Percentiles rank a stretch among this genome's conserved stretches.
phyloP scores from a whole-genome alignment of 169 alveolate species.

The Ichthyophthirius multifiliis region DNA sequence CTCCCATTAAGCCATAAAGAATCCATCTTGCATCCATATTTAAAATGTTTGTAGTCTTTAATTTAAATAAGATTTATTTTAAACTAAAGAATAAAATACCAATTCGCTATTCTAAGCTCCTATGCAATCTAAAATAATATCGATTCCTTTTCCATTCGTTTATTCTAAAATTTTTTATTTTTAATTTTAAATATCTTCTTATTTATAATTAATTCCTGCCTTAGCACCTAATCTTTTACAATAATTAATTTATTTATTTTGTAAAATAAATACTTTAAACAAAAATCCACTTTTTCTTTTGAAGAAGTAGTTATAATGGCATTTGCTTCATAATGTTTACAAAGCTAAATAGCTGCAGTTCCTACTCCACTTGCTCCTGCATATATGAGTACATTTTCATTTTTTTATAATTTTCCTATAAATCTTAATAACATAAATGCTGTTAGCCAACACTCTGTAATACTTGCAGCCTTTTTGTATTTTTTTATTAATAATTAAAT shows the following conservation, averaged over 20 bases:
- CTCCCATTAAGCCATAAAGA: slow-evolving; percentile 70
- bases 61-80: background rate
- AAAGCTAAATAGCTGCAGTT: slow-evolving; percentile 68
- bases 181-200: slow-evolving; percentile 26
- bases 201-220: slow-evolving; percentile 47
- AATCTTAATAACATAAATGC: slow-evolving; percentile 55
- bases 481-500: background rate
- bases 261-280: slow-evolving; percentile 9
- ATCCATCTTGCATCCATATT: slow-evolving; percentile 72
- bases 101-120: slow-evolving; percentile 46
- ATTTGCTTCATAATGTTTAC: slow-evolving; percentile 48
- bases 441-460: slow-evolving; percentile 79
- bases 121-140: slow-evolving; percentile 69
- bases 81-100: background rate
- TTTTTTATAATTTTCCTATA: slow-evolving; percentile 42
- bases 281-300: slow-evolving; percentile 42
- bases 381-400: slow-evolving; percentile 62
- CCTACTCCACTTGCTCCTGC: slow-evolving; percentile 90
- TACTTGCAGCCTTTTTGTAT: slow-evolving; percentile 54
- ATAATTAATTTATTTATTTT: background rate
- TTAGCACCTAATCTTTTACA: slow-evolving; percentile 42
- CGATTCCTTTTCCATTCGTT: slow-evolving; percentile 57
- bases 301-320: slow-evolving; percentile 64
- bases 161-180: slow-evolving; percentile 25
- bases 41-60: slow-evolving; percentile 46